phyloP scores from a whole-genome alignment of 331 rosid genomes.

The Telfairia occidentalis region DNA sequence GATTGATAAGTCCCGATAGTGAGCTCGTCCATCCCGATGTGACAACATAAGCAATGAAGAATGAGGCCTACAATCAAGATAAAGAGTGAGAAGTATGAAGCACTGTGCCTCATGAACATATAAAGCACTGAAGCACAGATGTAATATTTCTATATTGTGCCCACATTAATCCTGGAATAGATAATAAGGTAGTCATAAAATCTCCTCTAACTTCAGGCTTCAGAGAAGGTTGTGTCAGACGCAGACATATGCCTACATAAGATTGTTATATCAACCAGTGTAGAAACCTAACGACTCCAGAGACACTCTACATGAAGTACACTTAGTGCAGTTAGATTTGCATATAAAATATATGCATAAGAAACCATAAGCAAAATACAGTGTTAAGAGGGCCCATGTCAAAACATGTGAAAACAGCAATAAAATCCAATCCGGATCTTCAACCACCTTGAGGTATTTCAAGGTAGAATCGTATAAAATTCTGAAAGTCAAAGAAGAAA shows the following conservation, averaged over 20 bases:
- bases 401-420: neutral
- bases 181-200: neutral
- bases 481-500: neutral
- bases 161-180: neutral
- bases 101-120: neutral
- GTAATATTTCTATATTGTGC: neutral
- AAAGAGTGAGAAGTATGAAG: slow-evolving; percentile 10
- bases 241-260: neutral
- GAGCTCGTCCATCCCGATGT: slow-evolving; percentile 91
- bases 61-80: slow-evolving; percentile 58
- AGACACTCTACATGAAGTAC: neutral
- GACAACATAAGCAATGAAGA: slow-evolving; percentile 88
- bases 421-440: neutral
- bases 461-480: neutral
- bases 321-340: neutral
- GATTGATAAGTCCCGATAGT: slow-evolving; percentile 68
- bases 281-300: neutral
- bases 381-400: neutral
- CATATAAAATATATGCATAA: neutral
- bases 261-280: neutral
- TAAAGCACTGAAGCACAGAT: neutral
- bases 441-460: neutral
- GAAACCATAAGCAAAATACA: neutral
- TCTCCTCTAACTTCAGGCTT: neutral
- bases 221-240: neutral